phyloP scores from a whole-genome alignment of 208 protist species.

The Trypanosoma congolense region DNA sequence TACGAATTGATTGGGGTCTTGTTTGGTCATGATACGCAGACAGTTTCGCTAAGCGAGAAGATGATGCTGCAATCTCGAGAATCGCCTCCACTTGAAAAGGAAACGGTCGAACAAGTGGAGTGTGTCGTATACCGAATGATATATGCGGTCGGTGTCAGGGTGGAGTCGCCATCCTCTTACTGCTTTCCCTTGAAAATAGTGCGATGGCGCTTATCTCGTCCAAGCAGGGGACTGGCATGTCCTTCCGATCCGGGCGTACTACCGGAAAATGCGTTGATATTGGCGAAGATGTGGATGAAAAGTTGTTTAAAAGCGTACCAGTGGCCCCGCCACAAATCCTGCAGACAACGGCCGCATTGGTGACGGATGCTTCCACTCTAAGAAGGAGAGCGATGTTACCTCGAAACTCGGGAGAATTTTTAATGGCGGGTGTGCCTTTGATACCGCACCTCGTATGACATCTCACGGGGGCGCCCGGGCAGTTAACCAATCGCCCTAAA shows the following conservation, averaged over 20 bases:
- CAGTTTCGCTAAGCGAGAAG: background rate
- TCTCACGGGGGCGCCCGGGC: background rate
- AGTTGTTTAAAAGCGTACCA: background rate
- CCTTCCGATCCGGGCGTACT: background rate
- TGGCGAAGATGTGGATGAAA: background rate
- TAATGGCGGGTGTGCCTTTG: background rate
- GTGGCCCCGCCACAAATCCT: background rate
- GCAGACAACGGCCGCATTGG: background rate
- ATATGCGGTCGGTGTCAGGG: background rate
- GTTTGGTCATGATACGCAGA: background rate
- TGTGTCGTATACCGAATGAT: background rate
- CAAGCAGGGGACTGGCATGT: background rate
- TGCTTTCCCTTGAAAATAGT: background rate
- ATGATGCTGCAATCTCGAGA: background rate
- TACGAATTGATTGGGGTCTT: slow-evolving; percentile 6
- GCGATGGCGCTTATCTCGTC: background rate
- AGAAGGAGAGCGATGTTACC: background rate
- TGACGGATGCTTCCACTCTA: background rate
- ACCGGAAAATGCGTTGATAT: background rate
- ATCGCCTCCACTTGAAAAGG: background rate
- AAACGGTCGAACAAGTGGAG: background rate
- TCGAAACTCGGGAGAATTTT: background rate
- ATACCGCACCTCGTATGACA: background rate
- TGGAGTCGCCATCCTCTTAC: background rate
- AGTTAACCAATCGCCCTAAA: background rate